Conservation (phyloP, 371 early-diverging fungal species). For the Mortierella sp. region DNA sequence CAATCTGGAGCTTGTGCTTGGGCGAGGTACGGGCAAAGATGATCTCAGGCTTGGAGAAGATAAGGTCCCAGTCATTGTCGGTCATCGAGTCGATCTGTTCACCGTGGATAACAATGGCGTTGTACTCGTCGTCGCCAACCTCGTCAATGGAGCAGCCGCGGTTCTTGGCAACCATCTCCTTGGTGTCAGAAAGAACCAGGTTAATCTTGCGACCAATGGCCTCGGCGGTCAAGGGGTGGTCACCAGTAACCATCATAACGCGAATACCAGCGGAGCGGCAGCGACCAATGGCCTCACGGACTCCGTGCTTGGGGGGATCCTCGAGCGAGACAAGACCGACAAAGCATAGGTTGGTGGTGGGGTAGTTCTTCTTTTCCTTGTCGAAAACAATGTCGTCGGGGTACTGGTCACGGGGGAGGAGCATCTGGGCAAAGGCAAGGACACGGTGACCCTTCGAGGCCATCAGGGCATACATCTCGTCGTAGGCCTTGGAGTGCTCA, state of each 20-base stretch:
- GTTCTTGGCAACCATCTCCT: constrained; percentile 77
- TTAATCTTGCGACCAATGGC: constrained; percentile 93
- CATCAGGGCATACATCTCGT: constrained; percentile 85
- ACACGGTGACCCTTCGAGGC: constrained; percentile 96
- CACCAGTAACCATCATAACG: constrained; percentile 98
- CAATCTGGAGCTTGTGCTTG: constrained; percentile 91
- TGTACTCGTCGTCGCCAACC: constrained; percentile 83
- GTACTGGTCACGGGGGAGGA: constrained; percentile 73
- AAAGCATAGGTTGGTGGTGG: constrained; percentile 79
- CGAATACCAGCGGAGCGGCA: constrained; percentile 94
- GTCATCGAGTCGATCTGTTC: constrained; percentile 85
- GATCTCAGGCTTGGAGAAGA: constrained; percentile 89
- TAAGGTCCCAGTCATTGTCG: constrained; percentile 90
- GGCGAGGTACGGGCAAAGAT: constrained; percentile 95
- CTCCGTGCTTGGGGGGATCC: constrained; percentile 98
- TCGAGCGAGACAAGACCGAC: constrained; percentile 90
- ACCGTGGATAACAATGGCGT: constrained; percentile 94
- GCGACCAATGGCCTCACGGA: constrained; percentile 94
- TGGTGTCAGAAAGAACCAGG: constrained; percentile 90
- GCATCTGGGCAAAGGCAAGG: constrained; percentile 88
- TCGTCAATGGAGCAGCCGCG: constrained; percentile 69
- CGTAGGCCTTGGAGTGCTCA: constrained; percentile 72
- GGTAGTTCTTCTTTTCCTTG: constrained; percentile 83
- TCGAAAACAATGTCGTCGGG: constrained; percentile 80
- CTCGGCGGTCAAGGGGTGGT: constrained; percentile 93